These are phyloP conservation scores for Penicillium cosmopolitanum DNA, from an alignment of 495 filamentous ascomycete species.

Conservation along the genomic window DNA sequence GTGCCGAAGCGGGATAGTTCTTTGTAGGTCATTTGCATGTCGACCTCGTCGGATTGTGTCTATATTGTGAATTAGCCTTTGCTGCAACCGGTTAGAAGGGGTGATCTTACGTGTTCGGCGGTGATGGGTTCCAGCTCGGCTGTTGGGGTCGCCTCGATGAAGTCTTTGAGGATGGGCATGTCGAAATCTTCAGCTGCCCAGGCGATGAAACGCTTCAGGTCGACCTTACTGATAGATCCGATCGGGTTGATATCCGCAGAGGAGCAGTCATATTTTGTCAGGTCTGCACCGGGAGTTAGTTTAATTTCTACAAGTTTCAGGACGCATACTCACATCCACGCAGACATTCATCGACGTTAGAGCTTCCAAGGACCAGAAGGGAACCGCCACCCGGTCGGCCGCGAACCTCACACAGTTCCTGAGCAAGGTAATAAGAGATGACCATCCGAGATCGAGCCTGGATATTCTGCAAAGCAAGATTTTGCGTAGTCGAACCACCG, in stretches of 20 bases:
- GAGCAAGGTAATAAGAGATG: constrained; percentile 16
- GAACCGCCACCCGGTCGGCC: constrained; percentile 11
- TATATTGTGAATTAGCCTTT: neutral
- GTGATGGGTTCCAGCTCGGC: constrained; percentile 18
- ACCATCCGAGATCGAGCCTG: constrained; percentile 18
- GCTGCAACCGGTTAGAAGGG: neutral
- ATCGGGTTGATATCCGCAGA: constrained; percentile 20
- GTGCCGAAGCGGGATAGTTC: constrained; percentile 17
- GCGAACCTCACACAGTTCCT: constrained; percentile 16
- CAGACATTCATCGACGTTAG: constrained; percentile 17
- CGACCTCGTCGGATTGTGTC: constrained; percentile 16
- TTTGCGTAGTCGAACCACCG: constrained; percentile 11
- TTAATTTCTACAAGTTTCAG: neutral
- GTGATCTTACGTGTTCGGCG: constrained; percentile 10
- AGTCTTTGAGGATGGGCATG: constrained; percentile 16
- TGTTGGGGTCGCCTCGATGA: constrained; percentile 15
- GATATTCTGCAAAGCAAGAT: constrained; percentile 17
- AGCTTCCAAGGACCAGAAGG: constrained; percentile 16
- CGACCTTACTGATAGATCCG: constrained; percentile 17
- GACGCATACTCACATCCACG: constrained; percentile 14
- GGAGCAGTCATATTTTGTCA: constrained; percentile 18
- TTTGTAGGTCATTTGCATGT: constrained; percentile 18
- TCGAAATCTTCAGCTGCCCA: constrained; percentile 13
- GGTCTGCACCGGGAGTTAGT: constrained; percentile 3
- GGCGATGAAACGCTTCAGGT: constrained; percentile 16